Evolutionary conservation across 441 rosid species (phyloP), one percentile per base, ranked within the genome.

Genomic region (Gossypium aridum): DNA sequence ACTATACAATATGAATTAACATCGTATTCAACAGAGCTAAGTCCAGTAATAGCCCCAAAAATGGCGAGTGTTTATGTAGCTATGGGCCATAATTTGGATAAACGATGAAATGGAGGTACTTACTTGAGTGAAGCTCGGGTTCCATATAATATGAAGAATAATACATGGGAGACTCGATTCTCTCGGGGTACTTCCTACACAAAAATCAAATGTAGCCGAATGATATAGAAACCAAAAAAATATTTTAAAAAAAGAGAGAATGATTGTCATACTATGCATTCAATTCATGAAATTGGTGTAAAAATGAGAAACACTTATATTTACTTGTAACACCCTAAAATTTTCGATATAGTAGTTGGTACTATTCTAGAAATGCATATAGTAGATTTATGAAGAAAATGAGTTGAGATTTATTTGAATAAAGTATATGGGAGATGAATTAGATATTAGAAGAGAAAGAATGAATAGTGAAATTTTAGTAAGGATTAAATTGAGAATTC

Each of bases 151-250:
- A 84, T 9, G 89, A 75, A 70, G 78, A 60, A 79, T 78, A 82
- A 73, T 78, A 84, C 74, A 84, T 64, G 2, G 79, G 49, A 51
- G 76, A 69, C 74, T 86, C 90, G 19, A 78, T 63, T 76, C 88
- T 83, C 20, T 89, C 96, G 54, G 80, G 83, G 82, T 79, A 82
- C 76, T 84, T 89, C 75, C 90, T 91, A 85, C 72, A 73, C 12
- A 6, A 75, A 75, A 71, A 28, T 45, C 7, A 16, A 70, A 56
- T 20, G 26, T 20, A 56, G 26, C 26, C 10, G 14, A 19, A 20
- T 56, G 61, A 20, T 17, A 5, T 31, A 22, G 6, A 22, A 20
- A 59, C 34, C 16, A 9, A 2, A 3, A 59, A 7, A 16, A 14
- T 1, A 22, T n/a, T n/a, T 23, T 5, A 22, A 4, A 22, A 22